Conservation (phyloP, 805 yeast genomes). For the Hanseniaspora hatyaiensis region DNA sequence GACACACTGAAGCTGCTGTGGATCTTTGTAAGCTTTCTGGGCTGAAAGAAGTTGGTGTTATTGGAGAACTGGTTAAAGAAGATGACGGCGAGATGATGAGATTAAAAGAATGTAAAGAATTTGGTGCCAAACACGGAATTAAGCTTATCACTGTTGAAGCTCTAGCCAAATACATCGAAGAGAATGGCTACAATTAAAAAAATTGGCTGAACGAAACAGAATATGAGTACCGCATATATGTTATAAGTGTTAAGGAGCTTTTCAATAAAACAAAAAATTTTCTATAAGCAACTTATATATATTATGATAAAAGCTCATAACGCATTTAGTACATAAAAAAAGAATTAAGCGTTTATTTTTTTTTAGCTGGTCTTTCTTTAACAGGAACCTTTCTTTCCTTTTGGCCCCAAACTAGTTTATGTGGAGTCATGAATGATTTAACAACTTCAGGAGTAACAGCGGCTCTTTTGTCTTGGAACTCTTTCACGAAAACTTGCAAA, state of each 20-base stretch:
- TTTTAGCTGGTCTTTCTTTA: constrained; percentile 34
- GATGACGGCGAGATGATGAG: constrained; percentile 95
- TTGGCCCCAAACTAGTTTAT: constrained; percentile 62
- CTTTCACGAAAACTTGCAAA: constrained; percentile 65
- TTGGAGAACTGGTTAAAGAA: constrained; percentile 87
- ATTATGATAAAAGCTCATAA: too few species aligned
- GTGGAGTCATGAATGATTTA: constrained; percentile 70
- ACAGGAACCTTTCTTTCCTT: constrained; percentile 62
- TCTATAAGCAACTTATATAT: too few species aligned
- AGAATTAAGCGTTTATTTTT: constrained; percentile 18
- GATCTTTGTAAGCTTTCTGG: constrained; percentile 71
- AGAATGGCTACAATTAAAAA: constrained; percentile 14
- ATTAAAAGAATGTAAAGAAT: constrained; percentile 67
- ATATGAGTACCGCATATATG: neutral
- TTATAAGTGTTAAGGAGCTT: too few species aligned
- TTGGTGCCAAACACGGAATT: constrained; percentile 49
- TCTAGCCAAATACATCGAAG: constrained; percentile 43
- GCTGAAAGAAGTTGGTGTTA: constrained; percentile 74
- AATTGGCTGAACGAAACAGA: neutral
- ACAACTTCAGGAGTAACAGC: constrained; percentile 50
- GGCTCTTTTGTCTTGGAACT: constrained; percentile 70
- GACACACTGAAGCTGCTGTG: constrained; percentile 96
- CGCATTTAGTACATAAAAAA: too few species aligned
- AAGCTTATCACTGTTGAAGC: constrained; percentile 72
- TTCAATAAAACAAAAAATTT: too few species aligned